Conservation (phyloP, 2,329 filamentous ascomycete genomes). For the Neospermospora avenae region DNA sequence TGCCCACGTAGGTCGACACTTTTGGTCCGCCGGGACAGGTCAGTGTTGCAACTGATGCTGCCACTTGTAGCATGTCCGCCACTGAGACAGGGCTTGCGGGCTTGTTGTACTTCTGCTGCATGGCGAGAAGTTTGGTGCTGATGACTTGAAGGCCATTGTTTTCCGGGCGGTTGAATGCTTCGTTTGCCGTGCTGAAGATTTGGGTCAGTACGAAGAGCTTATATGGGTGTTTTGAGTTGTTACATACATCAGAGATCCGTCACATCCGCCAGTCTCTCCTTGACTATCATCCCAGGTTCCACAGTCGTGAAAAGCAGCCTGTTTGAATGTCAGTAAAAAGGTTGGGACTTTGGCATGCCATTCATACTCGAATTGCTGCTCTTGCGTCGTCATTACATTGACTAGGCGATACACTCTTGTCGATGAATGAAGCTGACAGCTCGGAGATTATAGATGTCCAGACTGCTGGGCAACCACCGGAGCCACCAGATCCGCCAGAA, state of each 20-base stretch:
- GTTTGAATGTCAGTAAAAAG: background rate
- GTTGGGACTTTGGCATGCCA: background rate
- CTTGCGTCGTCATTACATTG: slow-evolving; percentile 24
- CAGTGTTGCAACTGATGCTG: slow-evolving; percentile 15
- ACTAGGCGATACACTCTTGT: slow-evolving; percentile 8
- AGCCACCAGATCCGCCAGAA: too few species aligned
- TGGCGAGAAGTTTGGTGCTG: slow-evolving; percentile 9
- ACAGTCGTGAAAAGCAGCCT: slow-evolving; percentile 23
- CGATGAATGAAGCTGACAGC: slow-evolving; percentile 9
- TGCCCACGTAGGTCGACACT: slow-evolving; percentile 18
- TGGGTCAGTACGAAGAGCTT: background rate
- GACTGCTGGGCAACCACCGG: background rate
- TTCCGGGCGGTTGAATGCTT: slow-evolving; percentile 9
- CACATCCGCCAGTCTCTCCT: slow-evolving; percentile 20
- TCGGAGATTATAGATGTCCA: background rate
- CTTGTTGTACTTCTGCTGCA: slow-evolving; percentile 13
- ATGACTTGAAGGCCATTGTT: slow-evolving; percentile 24
- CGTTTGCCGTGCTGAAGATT: background rate
- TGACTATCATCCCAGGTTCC: slow-evolving; percentile 17
- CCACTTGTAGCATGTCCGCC: slow-evolving; percentile 22
- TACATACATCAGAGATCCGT: slow-evolving; percentile 18
- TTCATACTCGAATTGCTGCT: slow-evolving; percentile 20
- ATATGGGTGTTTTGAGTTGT: background rate
- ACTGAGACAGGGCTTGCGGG: background rate
- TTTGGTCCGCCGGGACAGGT: slow-evolving; percentile 19